Base-by-base conservation (phyloP, 495 filamentous ascomycete species). In the Neurospora hispaniola region DNA sequence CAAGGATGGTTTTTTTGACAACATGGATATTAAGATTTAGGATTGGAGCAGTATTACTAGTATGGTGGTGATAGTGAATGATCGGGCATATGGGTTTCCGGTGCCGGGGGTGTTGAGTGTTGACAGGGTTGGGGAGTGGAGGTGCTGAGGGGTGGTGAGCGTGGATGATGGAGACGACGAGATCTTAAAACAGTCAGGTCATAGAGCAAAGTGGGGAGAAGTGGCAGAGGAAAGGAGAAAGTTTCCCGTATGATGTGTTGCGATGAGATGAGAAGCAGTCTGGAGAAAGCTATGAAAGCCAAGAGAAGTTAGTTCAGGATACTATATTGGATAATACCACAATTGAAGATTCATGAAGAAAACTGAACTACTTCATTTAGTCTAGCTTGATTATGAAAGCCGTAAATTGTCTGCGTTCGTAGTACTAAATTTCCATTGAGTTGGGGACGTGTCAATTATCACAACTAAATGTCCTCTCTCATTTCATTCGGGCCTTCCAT, bases 21-120 rank as follows among this genome's bases (percentile, higher is more conserved):
- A 72, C 44, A 10, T 79, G 1, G 54, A 31, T 16, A 16, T 14
- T 62, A 12, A 78, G 0, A 79, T 73, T 46, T 76, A 81, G 16
- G 78, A 80, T 69, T 81, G 79, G 79, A 80, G 77, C 69, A 77
- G 75, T 42, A 23, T 79, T 23, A 74, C 76, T 8, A 75, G 76
- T 1, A 80, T 78, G 0, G 73, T 81, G 1, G 77, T 80, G 16
- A 77, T 79, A 31, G 77, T n/a, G n/a, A n/a, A 54, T 54, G 46
- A 80, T 12, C 10, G 71, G 41, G 46, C 75, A 7, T 23, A n/a
- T 54, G 46, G 46, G 4, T 75, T 69, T 42, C 71, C 70, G 1
- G 72, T 78, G 44, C 42, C 70, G 2, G 70, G 74, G 70, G 74
- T 71, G 1, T 76, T 62, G 54, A 62, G 74, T 71, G 1, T 76